These are phyloP conservation scores for Cucurbita pepo DNA, from an alignment of 306 rosid species.

Conservation along the genomic window DNA sequence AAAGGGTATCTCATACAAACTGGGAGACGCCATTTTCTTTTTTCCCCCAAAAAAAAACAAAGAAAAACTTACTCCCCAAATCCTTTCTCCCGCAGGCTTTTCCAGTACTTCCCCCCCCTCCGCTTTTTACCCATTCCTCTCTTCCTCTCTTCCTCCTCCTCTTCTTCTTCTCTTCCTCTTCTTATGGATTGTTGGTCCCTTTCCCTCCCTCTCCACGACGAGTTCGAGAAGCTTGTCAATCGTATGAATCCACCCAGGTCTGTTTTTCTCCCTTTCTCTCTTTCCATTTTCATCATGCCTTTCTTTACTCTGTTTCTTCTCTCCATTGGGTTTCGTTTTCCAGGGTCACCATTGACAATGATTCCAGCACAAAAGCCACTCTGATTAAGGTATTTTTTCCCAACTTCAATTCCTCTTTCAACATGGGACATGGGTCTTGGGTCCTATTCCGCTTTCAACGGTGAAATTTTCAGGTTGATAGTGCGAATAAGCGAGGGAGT, in stretches of 20 bases:
- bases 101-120: constrained; percentile 1
- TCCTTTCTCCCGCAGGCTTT: neutral
- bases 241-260: constrained; percentile 95
- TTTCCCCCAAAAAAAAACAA: neutral
- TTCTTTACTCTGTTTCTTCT: constrained; percentile 9
- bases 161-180: neutral
- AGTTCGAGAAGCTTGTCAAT: constrained; percentile 68
- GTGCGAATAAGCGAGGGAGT: constrained; percentile 90
- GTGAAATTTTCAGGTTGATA: constrained; percentile 48
- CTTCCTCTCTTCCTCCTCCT: neutral
- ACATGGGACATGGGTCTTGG: neutral
- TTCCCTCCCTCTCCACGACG: constrained; percentile 42
- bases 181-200: constrained; percentile 72
- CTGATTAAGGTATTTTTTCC: constrained; percentile 50
- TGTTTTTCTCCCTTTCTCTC: neutral
- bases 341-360: constrained; percentile 86
- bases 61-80: neutral
- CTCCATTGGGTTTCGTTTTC: constrained; percentile 14
- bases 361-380: constrained; percentile 47
- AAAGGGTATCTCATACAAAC: constrained; percentile 8
- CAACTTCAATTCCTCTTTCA: neutral
- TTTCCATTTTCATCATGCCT: neutral
- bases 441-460: neutral
- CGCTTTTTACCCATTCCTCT: neutral
- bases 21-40: neutral